Evolutionary conservation across 768 basidiomycete genomes (phyloP), one percentile per base, ranked within the genome.

Genomic region (Macrocybe gigantea): DNA sequence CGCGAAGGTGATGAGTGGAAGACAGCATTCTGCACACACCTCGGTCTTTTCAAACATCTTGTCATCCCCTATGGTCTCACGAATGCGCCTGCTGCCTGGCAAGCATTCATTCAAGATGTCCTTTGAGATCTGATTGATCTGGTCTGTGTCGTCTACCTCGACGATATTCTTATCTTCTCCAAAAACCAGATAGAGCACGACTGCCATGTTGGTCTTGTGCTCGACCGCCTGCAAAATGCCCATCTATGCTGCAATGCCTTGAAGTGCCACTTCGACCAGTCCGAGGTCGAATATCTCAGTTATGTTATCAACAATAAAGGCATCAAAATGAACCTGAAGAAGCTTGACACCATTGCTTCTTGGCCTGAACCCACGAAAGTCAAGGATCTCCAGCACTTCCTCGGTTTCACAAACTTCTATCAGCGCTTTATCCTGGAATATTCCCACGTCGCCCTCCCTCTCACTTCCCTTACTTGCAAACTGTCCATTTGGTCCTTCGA

Each of bases 81-180:
- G 34, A 69, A 72, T 46, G 64, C 67, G 5, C 69, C 73, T 5
- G 63, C 73, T 0, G 52, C 64, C 2, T 77, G 73, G 52, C 74
- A 77, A 53, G 48, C 54, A 11, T 69, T 74, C 49, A 73, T 77
- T 49, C 62, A 73, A 30, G 66, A 70, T 45, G 64, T 64, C 9
- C 57, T 77, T 7, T 56, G 58, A 7, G 66, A 73, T 33, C 48
- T 65, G 6, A 49, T 77, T 32, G 70, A 69, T 41, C 48, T 68
- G 14, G 58, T 60, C 41, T 64, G 63, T 47, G 61, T 75, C 22
- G 66, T 77, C 38, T 77, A 75, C 55, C 47, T 75, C 1, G 68
- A 74, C 45, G 64, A 74, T 53, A 71, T 74, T 49, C 62, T 76
- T 7, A 69, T 75, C 29, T 76, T 67, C 49, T 74, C 73, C 34